A percentile compares a stretch with the other conserved stretches of the same genome.
Evolutionary conservation across 2,329 filamentous ascomycete genomes (phyloP).

Genomic region (Plectosphaerella plurivora): DNA sequence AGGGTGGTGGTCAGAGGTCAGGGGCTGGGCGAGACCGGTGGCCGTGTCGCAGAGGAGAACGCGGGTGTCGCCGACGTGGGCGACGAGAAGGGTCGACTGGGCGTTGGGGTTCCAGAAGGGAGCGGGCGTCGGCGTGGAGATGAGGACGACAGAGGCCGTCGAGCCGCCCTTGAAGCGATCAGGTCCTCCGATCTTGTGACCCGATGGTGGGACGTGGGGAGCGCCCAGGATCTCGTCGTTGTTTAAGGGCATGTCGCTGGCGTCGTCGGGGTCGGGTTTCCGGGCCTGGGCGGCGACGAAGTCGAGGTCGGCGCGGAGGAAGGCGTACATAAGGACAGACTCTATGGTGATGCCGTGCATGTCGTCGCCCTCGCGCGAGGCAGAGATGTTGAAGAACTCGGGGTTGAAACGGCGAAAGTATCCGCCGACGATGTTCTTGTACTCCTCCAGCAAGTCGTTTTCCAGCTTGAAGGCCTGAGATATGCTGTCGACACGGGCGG

Average conservation of each 20-base stretch:
- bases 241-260: slow-evolving; percentile 75
- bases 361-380: slow-evolving; percentile 11
- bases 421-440: slow-evolving; percentile 81
- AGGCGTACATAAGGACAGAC: slow-evolving; percentile 83
- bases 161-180: slow-evolving; percentile 89
- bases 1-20: slow-evolving; percentile 91
- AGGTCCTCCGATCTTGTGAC: slow-evolving; percentile 64
- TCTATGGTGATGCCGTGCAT: slow-evolving; percentile 54
- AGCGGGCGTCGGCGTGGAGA: slow-evolving; percentile 85
- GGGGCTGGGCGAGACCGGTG: slow-evolving; percentile 72
- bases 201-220: slow-evolving; percentile 49
- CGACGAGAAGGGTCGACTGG: slow-evolving; percentile 76
- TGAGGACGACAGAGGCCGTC: slow-evolving; percentile 83
- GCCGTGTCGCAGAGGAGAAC: slow-evolving; percentile 84
- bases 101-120: slow-evolving; percentile 94
- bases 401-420: slow-evolving; percentile 93
- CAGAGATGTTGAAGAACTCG: slow-evolving; percentile 58
- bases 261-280: slow-evolving; percentile 67
- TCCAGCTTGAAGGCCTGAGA: slow-evolving; percentile 65
- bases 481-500: slow-evolving; percentile 49
- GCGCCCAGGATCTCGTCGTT: slow-evolving; percentile 75
- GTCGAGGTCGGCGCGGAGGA: slow-evolving; percentile 88
- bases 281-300: slow-evolving; percentile 86
- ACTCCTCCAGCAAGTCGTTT: slow-evolving; percentile 66
- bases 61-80: slow-evolving; percentile 90